Base-by-base conservation (phyloP, 768 basidiomycete genomes). In the Russula virescens region DNA sequence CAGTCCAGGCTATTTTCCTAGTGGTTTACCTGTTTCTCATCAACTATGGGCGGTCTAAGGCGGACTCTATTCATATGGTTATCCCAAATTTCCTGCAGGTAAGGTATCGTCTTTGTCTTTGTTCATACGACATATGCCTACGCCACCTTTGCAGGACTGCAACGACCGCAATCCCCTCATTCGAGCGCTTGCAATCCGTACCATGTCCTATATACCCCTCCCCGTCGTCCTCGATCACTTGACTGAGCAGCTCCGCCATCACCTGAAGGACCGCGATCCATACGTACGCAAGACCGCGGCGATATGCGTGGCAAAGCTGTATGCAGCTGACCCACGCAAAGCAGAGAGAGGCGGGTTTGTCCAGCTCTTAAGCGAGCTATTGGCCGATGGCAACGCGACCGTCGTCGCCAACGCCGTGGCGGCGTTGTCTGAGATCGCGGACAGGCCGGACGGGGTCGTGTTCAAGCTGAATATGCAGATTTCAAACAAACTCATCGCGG, bases 211-310 rank as follows among this genome's bases (percentile, higher is more conserved):
- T 71, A 98, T 99, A 69, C 93, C 94, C 40, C 88, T 97, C 25
- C 89, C 94, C 10, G 80, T 86, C 54, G 92, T 98, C 64, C 87
- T 88, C 14, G 88, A 91, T 60, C 83, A 91, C 1, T 80, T 99
- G 42, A 79, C 86, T 46, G 97, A 98, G 61, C 96, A 94, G 56
- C 78, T 99, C 34, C 84, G 93, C 63, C 94, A 97, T 73, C 91
- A 89, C 65, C 79, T 98, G 47, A 91, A 93, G 70, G 97, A 99
- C 73, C 81, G 86, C 18, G 96, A 99, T 73, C 94, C 97, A 21
- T 99, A 99, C 73, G 97, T 99, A 18, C 88, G 97, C 64, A 99
- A 99, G 78, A 99, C 97, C 5, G 94, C 96, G 21, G 95, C 96
- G 1, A 94, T 98, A 28, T 97, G 94, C 69, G 97, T 98, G 16